These are phyloP conservation scores for Ettlia oleoabundans DNA, from an alignment of 139 green algal species.

Conservation along the genomic window DNA sequence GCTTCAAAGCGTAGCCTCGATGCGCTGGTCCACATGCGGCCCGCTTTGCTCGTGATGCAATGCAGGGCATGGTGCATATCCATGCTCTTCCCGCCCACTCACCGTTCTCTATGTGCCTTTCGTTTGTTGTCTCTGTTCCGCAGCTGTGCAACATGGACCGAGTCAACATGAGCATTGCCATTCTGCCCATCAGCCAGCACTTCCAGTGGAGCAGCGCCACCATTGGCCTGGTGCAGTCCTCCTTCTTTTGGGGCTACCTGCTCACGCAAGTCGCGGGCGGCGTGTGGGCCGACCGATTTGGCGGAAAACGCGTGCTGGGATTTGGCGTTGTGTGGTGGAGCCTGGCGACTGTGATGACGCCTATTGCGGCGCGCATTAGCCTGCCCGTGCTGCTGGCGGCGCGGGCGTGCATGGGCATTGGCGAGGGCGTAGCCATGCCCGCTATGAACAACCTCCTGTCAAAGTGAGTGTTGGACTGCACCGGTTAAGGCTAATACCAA, in stretches of 20 bases:
- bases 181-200: constrained; percentile 93
- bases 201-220: constrained; percentile 86
- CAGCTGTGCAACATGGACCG: constrained; percentile 93
- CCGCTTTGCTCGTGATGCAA: not conserved
- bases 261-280: constrained; percentile 89
- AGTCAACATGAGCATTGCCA: constrained; percentile 98
- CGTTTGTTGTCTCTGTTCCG: too few species aligned
- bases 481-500: too few species aligned
- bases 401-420: constrained; percentile 93
- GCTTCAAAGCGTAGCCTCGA: not conserved
- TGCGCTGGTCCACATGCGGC: not conserved
- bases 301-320: constrained; percentile 93
- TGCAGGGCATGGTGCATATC: too few species aligned
- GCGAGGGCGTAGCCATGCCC: constrained; percentile 98
- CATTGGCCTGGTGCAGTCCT: constrained; percentile 94
- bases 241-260: constrained; percentile 97
- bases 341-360: constrained; percentile 91
- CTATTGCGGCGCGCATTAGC: constrained; percentile 82
- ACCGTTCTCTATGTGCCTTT: too few species aligned
- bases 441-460: constrained; percentile 99
- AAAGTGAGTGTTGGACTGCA: constrained; percentile 52
- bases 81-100: too few species aligned
- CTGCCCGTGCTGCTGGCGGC: constrained; percentile 83
- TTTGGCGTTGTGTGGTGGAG: constrained; percentile 97
- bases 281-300: constrained; percentile 91